A percentile compares a stretch with the other conserved stretches of the same genome.
These are phyloP conservation scores for Lactarius trivialis DNA, from an alignment of 768 basidiomycete genomes.

Conservation along the genomic window DNA sequence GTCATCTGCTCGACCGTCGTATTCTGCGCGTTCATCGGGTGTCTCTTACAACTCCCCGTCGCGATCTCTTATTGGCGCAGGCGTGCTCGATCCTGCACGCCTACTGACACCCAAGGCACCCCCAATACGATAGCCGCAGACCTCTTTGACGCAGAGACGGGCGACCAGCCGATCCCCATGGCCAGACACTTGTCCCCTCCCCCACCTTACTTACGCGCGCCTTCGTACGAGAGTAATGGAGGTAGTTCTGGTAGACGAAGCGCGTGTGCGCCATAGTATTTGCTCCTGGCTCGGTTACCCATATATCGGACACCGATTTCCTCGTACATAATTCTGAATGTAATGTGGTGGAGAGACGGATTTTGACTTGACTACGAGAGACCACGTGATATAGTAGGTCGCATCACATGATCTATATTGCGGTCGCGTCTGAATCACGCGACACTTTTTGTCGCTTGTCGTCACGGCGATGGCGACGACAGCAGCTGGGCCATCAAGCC, in stretches of 20 bases:
- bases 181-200: conserved; percentile 1
- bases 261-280: not conserved
- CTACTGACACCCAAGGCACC: not conserved
- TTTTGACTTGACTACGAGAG: no score
- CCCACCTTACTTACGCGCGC: conserved; percentile 16
- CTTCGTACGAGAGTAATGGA: conserved; percentile 11
- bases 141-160: not conserved
- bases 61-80: not conserved
- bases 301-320: not conserved
- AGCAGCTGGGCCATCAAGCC: not conserved
- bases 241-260: not conserved
- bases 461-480: conserved; percentile 8
- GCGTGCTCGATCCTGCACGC: not conserved
- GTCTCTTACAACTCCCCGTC: not conserved
- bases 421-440: not conserved
- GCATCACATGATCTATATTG: not conserved
- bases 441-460: not conserved
- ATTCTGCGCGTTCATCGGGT: conserved; percentile 11
- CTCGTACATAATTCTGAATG: not conserved
- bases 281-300: not conserved
- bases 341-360: not conserved
- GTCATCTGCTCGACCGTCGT: not conserved
- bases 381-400: not conserved
- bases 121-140: not conserved
- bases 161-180: not conserved